Conservation (phyloP, 2,329 filamentous ascomycete species). For the Cladophialophora chaetospira region DNA sequence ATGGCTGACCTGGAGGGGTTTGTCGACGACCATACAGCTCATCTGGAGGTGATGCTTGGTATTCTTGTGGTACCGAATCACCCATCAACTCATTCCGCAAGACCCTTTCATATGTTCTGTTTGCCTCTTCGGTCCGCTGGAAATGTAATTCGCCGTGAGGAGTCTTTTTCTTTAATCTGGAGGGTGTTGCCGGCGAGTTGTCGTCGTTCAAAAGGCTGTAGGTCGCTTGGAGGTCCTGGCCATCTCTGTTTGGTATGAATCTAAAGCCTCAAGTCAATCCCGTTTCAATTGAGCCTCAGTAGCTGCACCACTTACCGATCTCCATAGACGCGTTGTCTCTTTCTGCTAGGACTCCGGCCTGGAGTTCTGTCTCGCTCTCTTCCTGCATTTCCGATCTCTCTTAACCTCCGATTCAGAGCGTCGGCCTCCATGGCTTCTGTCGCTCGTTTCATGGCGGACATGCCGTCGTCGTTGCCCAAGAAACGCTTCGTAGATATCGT, state of each 20-base stretch:
- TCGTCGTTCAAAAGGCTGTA: constrained; percentile 91
- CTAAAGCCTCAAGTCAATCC: constrained; percentile 50
- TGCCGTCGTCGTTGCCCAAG: constrained; percentile 18
- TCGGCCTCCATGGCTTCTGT: constrained; percentile 61
- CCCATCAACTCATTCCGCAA: constrained; percentile 92
- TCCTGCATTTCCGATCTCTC: constrained; percentile 63
- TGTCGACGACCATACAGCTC: constrained; percentile 62
- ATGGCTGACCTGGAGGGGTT: constrained; percentile 72
- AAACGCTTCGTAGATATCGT: constrained; percentile 54
- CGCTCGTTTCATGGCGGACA: constrained; percentile 35
- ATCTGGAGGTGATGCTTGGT: constrained; percentile 38
- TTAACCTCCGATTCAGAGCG: constrained; percentile 61
- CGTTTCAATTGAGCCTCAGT: not conserved
- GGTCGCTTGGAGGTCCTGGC: constrained; percentile 89
- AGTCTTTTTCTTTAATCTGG: constrained; percentile 78
- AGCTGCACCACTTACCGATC: constrained; percentile 54
- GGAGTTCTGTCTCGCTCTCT: constrained; percentile 63
- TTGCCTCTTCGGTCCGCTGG: constrained; percentile 88
- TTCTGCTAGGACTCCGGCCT: constrained; percentile 66
- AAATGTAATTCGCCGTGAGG: constrained; percentile 91
- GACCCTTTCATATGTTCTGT: constrained; percentile 85
- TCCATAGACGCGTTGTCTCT: constrained; percentile 68
- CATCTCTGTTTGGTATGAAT: constrained; percentile 92
- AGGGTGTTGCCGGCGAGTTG: constrained; percentile 87
- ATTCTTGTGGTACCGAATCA: constrained; percentile 80